These are phyloP conservation scores for Lipomyces japonicus DNA, from an alignment of 805 yeast genomes.

Conservation along the genomic window DNA sequence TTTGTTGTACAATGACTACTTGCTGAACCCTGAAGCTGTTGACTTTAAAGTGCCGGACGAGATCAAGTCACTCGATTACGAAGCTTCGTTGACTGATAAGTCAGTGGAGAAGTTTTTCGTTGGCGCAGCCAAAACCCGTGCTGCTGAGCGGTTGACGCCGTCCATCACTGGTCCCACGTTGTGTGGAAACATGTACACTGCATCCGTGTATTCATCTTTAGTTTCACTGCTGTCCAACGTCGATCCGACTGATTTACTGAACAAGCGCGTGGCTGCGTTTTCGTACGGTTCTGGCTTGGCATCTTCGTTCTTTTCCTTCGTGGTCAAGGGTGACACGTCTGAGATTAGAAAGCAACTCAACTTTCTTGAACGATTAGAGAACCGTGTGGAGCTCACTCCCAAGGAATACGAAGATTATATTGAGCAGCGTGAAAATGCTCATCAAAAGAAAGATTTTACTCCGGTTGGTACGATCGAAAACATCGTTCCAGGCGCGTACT, in stretches of 20 bases:
- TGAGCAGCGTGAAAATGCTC: slow-evolving; percentile 82
- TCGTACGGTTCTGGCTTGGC: slow-evolving; percentile 99
- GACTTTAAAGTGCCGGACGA: slow-evolving; percentile 45
- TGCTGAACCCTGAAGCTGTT: slow-evolving; percentile 55
- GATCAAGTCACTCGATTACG: slow-evolving; percentile 61
- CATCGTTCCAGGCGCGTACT: slow-evolving; percentile 73
- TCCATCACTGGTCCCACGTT: slow-evolving; percentile 86
- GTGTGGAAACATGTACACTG: slow-evolving; percentile 98
- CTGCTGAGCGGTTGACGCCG: slow-evolving; percentile 68
- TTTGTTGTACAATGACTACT: slow-evolving; percentile 82
- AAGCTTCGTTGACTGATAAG: slow-evolving; percentile 74
- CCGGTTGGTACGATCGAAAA: slow-evolving; percentile 78
- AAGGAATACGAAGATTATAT: slow-evolving; percentile 76
- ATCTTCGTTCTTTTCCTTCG: slow-evolving; percentile 75
- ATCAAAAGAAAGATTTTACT: slow-evolving; percentile 69
- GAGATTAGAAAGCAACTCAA: slow-evolving; percentile 60
- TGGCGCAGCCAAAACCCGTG: slow-evolving; percentile 64
- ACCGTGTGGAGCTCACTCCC: slow-evolving; percentile 68
- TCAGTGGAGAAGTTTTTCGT: slow-evolving; percentile 80
- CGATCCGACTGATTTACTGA: slow-evolving; percentile 68
- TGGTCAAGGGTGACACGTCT: slow-evolving; percentile 75
- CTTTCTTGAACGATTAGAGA: slow-evolving; percentile 61
- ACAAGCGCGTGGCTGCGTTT: slow-evolving; percentile 84
- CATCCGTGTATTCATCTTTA: slow-evolving; percentile 82
- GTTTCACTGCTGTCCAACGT: slow-evolving; percentile 75